Evolutionary conservation across 2,329 filamentous ascomycete species (phyloP).

Genomic region (Epichloe baconii): DNA sequence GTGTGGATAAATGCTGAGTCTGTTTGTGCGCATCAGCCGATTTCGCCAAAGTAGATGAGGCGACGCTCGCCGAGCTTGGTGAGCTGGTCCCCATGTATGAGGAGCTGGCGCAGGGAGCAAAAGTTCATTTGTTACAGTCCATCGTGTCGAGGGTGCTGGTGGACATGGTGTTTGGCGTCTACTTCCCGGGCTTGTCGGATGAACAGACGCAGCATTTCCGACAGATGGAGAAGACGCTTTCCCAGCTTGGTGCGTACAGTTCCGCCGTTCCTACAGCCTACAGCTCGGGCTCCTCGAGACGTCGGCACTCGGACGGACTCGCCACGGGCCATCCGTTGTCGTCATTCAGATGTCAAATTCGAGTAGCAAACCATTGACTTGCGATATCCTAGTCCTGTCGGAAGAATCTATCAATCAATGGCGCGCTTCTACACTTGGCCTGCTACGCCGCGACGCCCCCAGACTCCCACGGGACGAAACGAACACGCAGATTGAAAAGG

Average conservation of each 20-base stretch:
- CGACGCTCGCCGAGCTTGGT: conserved; percentile 28
- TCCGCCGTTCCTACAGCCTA: not conserved
- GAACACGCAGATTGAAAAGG: conserved; percentile 24
- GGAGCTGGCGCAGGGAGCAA: conserved; percentile 38
- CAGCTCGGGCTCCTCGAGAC: too few relatives aligned
- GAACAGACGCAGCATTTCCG: conserved; percentile 38
- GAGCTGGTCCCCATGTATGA: conserved; percentile 46
- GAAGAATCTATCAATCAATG: conserved; percentile 48
- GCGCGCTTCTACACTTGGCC: conserved; percentile 50
- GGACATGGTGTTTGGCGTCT: conserved; percentile 46
- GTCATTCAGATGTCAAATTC: too few relatives aligned
- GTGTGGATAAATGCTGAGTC: not conserved
- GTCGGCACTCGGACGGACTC: too few relatives aligned
- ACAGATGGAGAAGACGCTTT: conserved; percentile 34
- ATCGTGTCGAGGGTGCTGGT: conserved; percentile 46
- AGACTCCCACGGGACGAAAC: conserved; percentile 34
- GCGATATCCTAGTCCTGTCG: conserved; percentile 20
- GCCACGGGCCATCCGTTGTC: too few relatives aligned
- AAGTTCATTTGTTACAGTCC: conserved; percentile 50
- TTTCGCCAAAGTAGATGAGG: conserved; percentile 26
- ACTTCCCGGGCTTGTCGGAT: conserved; percentile 48
- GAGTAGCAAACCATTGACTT: too few relatives aligned
- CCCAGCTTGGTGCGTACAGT: conserved; percentile 24
- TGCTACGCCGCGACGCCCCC: conserved; percentile 40
- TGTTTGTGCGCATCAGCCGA: conserved; percentile 21